Percentiles rank a stretch among this genome's conserved stretches.
Conservation (phyloP, 2,329 filamentous ascomycete species). For the Botrytis elliptica region DNA sequence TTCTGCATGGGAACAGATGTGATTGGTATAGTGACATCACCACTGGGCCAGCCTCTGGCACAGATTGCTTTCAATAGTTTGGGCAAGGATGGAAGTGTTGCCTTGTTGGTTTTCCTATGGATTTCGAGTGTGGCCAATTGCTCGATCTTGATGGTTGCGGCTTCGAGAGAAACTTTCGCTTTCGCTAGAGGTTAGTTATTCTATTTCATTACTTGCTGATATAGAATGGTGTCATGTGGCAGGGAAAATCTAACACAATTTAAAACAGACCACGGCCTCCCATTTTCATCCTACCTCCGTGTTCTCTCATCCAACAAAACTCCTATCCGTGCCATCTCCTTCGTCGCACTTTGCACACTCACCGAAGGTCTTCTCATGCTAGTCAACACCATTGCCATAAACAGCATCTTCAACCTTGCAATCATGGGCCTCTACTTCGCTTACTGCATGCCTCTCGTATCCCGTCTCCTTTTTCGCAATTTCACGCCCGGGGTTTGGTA, state of each 20-base stretch:
- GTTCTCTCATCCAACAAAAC: slow-evolving; percentile 36
- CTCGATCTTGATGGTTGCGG: slow-evolving; percentile 39
- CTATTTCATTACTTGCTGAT: not conserved
- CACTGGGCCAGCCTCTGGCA: slow-evolving; percentile 52
- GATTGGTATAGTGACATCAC: slow-evolving; percentile 46
- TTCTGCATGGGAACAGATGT: slow-evolving; percentile 54
- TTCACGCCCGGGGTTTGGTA: slow-evolving; percentile 39
- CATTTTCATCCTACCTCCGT: slow-evolving; percentile 35
- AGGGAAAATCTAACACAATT: slow-evolving; percentile 1
- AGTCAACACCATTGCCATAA: slow-evolving; percentile 39
- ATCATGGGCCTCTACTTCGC: slow-evolving; percentile 41
- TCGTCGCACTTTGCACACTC: slow-evolving; percentile 35
- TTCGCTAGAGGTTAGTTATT: slow-evolving; percentile 35
- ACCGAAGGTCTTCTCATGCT: slow-evolving; percentile 39
- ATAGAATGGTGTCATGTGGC: not conserved
- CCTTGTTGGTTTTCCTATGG: slow-evolving; percentile 37
- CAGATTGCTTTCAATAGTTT: slow-evolving; percentile 59
- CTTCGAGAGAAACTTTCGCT: slow-evolving; percentile 38
- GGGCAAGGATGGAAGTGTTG: slow-evolving; percentile 51
- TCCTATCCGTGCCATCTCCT: slow-evolving; percentile 36
- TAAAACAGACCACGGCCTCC: slow-evolving; percentile 37
- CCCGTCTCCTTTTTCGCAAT: slow-evolving; percentile 34
- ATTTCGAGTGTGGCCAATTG: slow-evolving; percentile 37
- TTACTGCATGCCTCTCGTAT: slow-evolving; percentile 39
- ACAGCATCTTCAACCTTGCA: slow-evolving; percentile 40